Percentiles rank a stretch among this genome's conserved stretches.
Conservation (phyloP, 805 yeast species). For the Metschnikowia dekortorum region DNA sequence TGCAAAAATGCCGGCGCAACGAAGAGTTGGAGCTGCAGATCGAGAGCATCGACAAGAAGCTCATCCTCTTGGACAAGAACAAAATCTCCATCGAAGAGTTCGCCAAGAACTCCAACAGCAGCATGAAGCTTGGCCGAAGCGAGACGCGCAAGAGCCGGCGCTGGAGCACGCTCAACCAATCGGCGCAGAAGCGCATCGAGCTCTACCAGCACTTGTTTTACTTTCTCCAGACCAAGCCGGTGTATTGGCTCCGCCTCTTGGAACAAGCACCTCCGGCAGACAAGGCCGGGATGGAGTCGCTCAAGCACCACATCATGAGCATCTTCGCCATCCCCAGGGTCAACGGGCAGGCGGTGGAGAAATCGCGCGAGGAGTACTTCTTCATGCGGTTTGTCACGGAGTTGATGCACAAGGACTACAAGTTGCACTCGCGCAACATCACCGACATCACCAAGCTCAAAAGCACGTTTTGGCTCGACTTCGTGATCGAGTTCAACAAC, state of each 20-base stretch:
- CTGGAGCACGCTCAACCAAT: constrained; percentile 27
- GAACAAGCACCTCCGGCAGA: constrained; percentile 23
- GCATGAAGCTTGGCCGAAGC: constrained; percentile 31
- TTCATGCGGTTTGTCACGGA: constrained; percentile 54
- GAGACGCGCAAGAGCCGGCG: constrained; percentile 12
- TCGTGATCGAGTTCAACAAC: constrained; percentile 41
- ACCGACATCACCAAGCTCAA: constrained; percentile 39
- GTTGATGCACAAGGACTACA: constrained; percentile 40
- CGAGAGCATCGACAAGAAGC: constrained; percentile 72
- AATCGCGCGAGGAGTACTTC: constrained; percentile 68
- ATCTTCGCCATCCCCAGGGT: constrained; percentile 32
- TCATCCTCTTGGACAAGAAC: constrained; percentile 72
- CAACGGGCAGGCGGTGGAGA: constrained; percentile 19
- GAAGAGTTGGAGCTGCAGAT: constrained; percentile 70
- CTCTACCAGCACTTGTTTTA: constrained; percentile 75
- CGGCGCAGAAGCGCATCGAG: constrained; percentile 52
- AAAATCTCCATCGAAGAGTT: constrained; percentile 75
- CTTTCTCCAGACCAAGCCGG: constrained; percentile 77
- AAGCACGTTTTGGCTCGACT: constrained; percentile 41
- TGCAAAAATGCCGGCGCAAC: constrained; percentile 64
- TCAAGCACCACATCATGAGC: constrained; percentile 5
- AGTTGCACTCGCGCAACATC: constrained; percentile 21
- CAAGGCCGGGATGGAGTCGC: not conserved
- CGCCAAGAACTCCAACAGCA: constrained; percentile 39
- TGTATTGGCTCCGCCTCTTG: constrained; percentile 59